Conservation (phyloP, 2,329 filamentous ascomycete genomes). For the Hypoxylon rubiginosum region DNA sequence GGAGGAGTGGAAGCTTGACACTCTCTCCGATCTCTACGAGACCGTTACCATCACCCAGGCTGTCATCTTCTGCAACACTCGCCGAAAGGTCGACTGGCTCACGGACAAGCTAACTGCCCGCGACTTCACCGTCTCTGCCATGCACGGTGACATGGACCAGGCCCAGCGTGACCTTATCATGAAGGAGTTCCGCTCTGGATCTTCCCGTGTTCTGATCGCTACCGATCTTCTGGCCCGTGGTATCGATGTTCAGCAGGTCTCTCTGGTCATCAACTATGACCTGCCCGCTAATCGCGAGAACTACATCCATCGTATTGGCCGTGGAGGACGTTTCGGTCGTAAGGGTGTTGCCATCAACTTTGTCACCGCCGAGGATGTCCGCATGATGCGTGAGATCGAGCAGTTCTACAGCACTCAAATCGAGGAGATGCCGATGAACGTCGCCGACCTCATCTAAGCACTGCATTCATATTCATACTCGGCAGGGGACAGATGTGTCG, state of each 20-base stretch:
- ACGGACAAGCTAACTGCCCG: constrained; percentile 98
- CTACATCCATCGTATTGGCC: constrained; percentile 99
- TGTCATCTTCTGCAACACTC: constrained; percentile 99
- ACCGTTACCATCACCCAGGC: constrained; percentile 99
- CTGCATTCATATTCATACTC: constrained; percentile 26
- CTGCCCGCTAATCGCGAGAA: constrained; percentile 99
- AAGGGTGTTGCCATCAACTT: constrained; percentile 99
- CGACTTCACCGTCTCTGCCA: constrained; percentile 99
- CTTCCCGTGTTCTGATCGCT: constrained; percentile 97
- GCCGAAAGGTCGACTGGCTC: constrained; percentile 99
- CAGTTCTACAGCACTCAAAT: constrained; percentile 99
- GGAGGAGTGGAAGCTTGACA: constrained; percentile 99
- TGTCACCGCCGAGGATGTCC: constrained; percentile 97
- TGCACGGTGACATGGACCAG: constrained; percentile 99
- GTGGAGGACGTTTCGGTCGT: constrained; percentile 98
- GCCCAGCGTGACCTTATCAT: constrained; percentile 98
- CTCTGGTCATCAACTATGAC: constrained; percentile 99
- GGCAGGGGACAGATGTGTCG: constrained; percentile 42
- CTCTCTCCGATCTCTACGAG: constrained; percentile 98
- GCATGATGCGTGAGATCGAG: constrained; percentile 99
- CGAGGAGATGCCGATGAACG: constrained; percentile 99
- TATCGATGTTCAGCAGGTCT: constrained; percentile 99
- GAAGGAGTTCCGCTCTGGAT: constrained; percentile 99
- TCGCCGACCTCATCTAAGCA: constrained; percentile 79
- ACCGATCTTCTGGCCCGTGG: constrained; percentile 98